These are phyloP conservation scores for Calonectria pauciramosa DNA, from an alignment of 2,329 filamentous ascomycete genomes.

Conservation along the genomic window DNA sequence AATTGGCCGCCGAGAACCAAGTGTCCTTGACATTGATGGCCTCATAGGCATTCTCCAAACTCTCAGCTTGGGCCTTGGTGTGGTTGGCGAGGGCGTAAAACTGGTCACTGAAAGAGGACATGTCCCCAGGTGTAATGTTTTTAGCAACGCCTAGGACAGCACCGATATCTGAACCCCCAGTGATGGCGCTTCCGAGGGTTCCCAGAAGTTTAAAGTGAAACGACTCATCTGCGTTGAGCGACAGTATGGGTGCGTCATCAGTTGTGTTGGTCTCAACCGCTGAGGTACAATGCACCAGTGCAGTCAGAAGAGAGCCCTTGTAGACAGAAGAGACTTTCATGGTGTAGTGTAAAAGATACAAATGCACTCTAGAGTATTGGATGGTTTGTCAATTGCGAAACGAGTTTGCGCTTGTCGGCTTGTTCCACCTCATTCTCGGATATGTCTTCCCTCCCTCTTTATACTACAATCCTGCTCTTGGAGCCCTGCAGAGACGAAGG, in stretches of 20 bases:
- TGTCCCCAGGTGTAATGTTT: conserved; percentile 39
- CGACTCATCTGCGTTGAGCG: not conserved
- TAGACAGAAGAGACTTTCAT: not conserved
- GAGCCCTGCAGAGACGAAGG: not conserved
- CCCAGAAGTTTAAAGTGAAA: conserved; percentile 14
- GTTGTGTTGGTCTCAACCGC: not conserved
- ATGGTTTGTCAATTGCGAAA: not conserved
- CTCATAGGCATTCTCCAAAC: conserved; percentile 34
- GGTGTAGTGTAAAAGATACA: not conserved
- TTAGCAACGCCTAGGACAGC: conserved; percentile 50
- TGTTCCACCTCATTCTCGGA: not conserved
- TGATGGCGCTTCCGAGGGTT: not conserved
- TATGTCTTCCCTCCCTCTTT: not conserved
- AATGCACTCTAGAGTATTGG: not conserved
- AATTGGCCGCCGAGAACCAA: conserved; percentile 55
- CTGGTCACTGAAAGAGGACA: conserved; percentile 38
- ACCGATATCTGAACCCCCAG: conserved; percentile 43
- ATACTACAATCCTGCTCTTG: not conserved
- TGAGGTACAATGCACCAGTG: not conserved
- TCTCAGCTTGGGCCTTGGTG: conserved; percentile 33
- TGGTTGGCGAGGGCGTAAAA: conserved; percentile 44
- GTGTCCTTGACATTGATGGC: conserved; percentile 43
- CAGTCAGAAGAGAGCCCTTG: not conserved
- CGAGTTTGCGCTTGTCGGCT: not conserved
- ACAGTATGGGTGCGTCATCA: not conserved